These are phyloP conservation scores for Euphorbia neoarborescens DNA, from an alignment of 441 rosid species.

Conservation along the genomic window DNA sequence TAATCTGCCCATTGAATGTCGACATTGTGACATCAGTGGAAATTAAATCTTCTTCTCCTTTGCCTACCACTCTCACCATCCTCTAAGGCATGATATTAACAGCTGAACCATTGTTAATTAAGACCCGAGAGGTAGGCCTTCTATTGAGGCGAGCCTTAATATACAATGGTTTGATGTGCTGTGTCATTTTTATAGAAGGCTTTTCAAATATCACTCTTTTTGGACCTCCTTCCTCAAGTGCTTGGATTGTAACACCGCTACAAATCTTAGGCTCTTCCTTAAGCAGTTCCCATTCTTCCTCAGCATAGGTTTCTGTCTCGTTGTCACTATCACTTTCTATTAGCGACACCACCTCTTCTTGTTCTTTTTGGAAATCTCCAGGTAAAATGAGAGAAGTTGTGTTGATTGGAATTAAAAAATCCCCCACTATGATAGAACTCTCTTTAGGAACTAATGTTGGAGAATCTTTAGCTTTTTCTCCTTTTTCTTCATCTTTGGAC, in stretches of 20 bases:
- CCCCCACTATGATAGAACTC: not conserved
- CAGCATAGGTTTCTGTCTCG: not conserved
- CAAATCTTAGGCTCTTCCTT: not conserved
- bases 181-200: not conserved
- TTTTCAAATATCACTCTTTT: not conserved
- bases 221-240: too few relatives aligned
- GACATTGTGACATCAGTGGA: not conserved
- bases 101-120: not conserved
- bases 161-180: not conserved
- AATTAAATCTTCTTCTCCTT: not conserved
- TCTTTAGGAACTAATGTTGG: not conserved
- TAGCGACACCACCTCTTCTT: not conserved
- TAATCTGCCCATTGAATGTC: not conserved
- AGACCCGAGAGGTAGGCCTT: not conserved
- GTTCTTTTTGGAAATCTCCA: not conserved
- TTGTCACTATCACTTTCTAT: too few relatives aligned
- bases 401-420: too few relatives aligned
- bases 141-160: not conserved
- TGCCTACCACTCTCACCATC: not conserved
- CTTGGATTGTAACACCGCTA: not conserved
- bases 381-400: not conserved
- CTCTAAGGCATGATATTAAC: not conserved
- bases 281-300: not conserved
- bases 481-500: not conserved
- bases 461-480: too few relatives aligned